A percentile compares a stretch with the other conserved stretches of the same genome.
Conservation (phyloP, 371 early-diverging fungal genomes). For the Actinomucor elegans region DNA sequence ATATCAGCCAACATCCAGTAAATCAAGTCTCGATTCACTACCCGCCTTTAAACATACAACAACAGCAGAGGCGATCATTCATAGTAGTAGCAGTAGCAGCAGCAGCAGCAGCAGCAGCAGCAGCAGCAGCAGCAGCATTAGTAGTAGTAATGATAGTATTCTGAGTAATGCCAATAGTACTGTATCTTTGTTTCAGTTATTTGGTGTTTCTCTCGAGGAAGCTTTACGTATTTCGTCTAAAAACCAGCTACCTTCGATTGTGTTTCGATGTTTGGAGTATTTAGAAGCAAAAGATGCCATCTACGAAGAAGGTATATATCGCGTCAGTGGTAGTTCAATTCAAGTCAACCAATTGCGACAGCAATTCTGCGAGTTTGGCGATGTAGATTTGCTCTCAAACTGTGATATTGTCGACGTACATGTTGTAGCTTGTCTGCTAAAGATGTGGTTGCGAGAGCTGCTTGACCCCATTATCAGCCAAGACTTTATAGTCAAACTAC, state of each 20-base stretch:
- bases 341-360: slow-evolving; percentile 60
- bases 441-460: too few species aligned
- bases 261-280: slow-evolving; percentile 84
- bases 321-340: slow-evolving; percentile 69
- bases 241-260: slow-evolving; percentile 68
- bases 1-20: too few species aligned
- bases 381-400: slow-evolving; percentile 56
- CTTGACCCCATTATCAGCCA: slow-evolving; percentile 50
- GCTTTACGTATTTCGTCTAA: slow-evolving; percentile 24
- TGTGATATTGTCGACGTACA: slow-evolving; percentile 63
- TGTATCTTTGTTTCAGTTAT: slow-evolving; percentile 53
- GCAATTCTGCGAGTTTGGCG: slow-evolving; percentile 66
- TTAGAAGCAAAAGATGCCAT: slow-evolving; percentile 71
- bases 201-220: slow-evolving; percentile 40
- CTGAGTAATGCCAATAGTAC: too few species aligned
- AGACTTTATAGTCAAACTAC: too few species aligned
- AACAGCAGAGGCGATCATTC: too few species aligned
- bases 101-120: background rate
- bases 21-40: too few species aligned
- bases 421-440: slow-evolving; percentile 75
- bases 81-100: too few species aligned
- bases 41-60: too few species aligned
- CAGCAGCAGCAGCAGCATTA: too few species aligned
- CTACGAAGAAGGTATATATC: slow-evolving; percentile 85
- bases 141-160: too few species aligned